Base-by-base conservation (phyloP, 2,329 filamentous ascomycete genomes). In the Fusarium goolgardi region DNA sequence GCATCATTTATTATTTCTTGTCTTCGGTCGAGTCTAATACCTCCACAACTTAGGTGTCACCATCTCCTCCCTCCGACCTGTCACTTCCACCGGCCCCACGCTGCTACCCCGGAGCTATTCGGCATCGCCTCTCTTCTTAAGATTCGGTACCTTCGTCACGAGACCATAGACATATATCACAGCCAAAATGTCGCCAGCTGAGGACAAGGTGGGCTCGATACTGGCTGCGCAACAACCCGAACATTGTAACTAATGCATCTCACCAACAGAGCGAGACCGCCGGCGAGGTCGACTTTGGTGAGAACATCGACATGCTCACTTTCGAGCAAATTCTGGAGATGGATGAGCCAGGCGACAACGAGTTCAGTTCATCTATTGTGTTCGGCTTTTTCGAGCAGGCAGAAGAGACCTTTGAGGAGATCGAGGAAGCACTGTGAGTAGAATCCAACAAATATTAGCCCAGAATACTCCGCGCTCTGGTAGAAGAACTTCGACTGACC, bases 261-360 rank as follows among this genome's bases (percentile, higher is more conserved):
- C 29, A 13, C 37, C 37, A 27, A 32, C 27, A 74, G 79, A 81
- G 84, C 55, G 78, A 81, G 57, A 25, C 59, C 27, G 83, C 80
- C 64, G 78, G 88, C 74, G 83, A 84, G 62, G 87, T 70, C 46
- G 59, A 92, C 63, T 87, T 93, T 70, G 89, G 88, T 62, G 91
- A 96, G 70, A 85, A 85, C 76, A 90, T 99, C 80, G 95, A 98
- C 78, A 81, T 84, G 64, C 78, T 80, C 56, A 97, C 94, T 58
- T 99, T 99, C 75, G 89, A 90, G 74, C 96, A 98, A 83, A 98
- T 99, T 78, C 88, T 98, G 67, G 96, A 98, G 80, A 97, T 99
- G 95, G 96, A 99, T 78, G 96, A 98, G 69, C 91, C 92, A 69
- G 88, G 90, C 13, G 91, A 95, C 68, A 86, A 90, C 73, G 93